These are phyloP conservation scores for Sclerospora graminicola DNA, from an alignment of 352 stramenopile species.

Conservation along the genomic window DNA sequence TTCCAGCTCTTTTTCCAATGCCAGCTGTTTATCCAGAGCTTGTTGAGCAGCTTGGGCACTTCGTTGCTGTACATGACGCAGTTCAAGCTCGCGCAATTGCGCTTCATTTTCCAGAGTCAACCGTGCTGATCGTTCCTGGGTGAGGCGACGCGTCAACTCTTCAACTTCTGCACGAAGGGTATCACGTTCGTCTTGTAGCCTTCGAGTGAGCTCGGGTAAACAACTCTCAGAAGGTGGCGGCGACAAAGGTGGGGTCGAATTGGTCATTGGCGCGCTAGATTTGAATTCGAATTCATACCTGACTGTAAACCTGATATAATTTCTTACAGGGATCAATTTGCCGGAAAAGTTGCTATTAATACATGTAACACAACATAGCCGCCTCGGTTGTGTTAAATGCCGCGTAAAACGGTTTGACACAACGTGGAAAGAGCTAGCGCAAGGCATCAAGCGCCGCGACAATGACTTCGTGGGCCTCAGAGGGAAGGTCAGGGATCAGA, in stretches of 20 bases:
- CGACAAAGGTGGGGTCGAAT: slow-evolving; percentile 4
- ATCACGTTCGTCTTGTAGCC: slow-evolving; percentile 53
- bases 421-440: slow-evolving; percentile 51
- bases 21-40: slow-evolving; percentile 32
- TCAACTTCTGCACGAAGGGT: slow-evolving; percentile 36
- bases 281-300: too few species aligned
- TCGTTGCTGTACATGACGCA: slow-evolving; percentile 56
- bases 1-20: slow-evolving; percentile 55
- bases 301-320: too few species aligned
- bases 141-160: slow-evolving; percentile 34
- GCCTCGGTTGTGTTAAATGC: slow-evolving; percentile 58
- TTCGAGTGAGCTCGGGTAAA: slow-evolving; percentile 49
- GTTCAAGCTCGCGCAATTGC: slow-evolving; percentile 54
- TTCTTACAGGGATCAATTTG: slow-evolving; percentile 52
- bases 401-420: slow-evolving; percentile 78
- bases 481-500: slow-evolving; percentile 32
- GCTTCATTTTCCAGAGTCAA: slow-evolving; percentile 44
- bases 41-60: slow-evolving; percentile 36
- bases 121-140: slow-evolving; percentile 25
- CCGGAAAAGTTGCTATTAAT: slow-evolving; percentile 58
- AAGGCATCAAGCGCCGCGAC: slow-evolving; percentile 54
- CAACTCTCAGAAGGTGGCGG: slow-evolving; percentile 10
- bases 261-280: slow-evolving; percentile 3
- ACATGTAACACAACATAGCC: slow-evolving; percentile 46
- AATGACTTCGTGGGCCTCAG: slow-evolving; percentile 55